Base-by-base conservation (phyloP, 768 basidiomycete genomes). In the Amyloporia xantha region DNA sequence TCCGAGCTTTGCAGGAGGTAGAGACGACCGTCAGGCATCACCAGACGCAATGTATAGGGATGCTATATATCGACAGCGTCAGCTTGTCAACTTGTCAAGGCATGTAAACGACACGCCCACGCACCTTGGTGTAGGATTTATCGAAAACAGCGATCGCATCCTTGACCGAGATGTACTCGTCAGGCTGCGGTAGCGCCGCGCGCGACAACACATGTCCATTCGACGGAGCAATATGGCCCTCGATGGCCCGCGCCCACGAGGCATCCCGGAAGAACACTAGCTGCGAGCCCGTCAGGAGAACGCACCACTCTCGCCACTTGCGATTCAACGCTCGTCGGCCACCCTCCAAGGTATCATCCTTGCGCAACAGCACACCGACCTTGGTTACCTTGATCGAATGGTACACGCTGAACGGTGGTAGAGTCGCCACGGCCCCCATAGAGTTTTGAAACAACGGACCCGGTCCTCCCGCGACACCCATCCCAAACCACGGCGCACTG, bases 221-320 rank as follows among this genome's bases (percentile, higher is more conserved):
- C 10, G 63, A 51, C 15, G 64, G 46, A 53, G 69, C 63, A 46
- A 69, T 66, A 64, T 77, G 71, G 39, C 71, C 64, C 47, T 72
- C 66, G 26, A 84, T 57, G 19, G 69, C 62, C 35, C 66, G 58
- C 2, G 76, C 75, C 79, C 76, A 82, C 12, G 75, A 59, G 2
- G 76, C 63, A 64, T 91, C 88, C 24, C 86, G 85, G 68, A 92
- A 93, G 63, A 98, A 86, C 39, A 97, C 75, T 3, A 99, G 72
- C 59, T 97, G 95, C 4, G 91, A 93, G 21, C 82, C 85, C 3
- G 92, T 93, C 48, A 99, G 72, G 43, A 94, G 73, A 7, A 92
- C 87, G 53, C 81, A 84, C 76, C 84, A 94, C 10, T 79, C 68
- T 58, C 77, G 84, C 96, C 96, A 98, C 68, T 93, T 98, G 42